These are phyloP conservation scores for Emergomyces africanus DNA, from an alignment of 2,329 filamentous ascomycete species.

Conservation along the genomic window DNA sequence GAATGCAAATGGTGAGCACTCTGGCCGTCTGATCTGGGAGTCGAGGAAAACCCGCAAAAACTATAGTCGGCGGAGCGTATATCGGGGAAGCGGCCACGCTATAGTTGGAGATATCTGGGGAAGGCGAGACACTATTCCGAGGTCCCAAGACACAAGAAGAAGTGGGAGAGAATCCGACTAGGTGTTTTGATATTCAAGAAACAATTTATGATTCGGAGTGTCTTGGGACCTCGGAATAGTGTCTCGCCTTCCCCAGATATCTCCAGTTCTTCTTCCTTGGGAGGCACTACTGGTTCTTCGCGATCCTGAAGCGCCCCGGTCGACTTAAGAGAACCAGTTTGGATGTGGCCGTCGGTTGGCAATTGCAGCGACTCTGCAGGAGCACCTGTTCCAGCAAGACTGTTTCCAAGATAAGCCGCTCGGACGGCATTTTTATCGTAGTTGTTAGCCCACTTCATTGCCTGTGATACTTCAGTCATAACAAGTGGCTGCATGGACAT, in stretches of 20 bases:
- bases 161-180: not conserved
- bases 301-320: slow-evolving; percentile 15
- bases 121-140: not conserved
- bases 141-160: not conserved
- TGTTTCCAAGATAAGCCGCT: slow-evolving; percentile 70
- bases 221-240: not conserved
- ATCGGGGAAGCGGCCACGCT: not conserved
- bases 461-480: slow-evolving; percentile 74
- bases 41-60: not conserved
- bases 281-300: slow-evolving; percentile 20
- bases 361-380: slow-evolving; percentile 33
- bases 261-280: slow-evolving; percentile 19
- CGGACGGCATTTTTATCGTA: slow-evolving; percentile 85
- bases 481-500: slow-evolving; percentile 78
- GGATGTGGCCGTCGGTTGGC: slow-evolving; percentile 22
- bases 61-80: not conserved
- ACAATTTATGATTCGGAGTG: not conserved
- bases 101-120: not conserved
- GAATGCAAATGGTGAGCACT: not conserved
- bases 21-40: not conserved
- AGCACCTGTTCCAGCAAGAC: slow-evolving; percentile 55
- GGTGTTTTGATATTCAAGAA: not conserved
- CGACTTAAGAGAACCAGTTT: slow-evolving; percentile 13
- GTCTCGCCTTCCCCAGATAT: not conserved
- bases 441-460: slow-evolving; percentile 92